A percentile compares a stretch with the other conserved stretches of the same genome.
These are phyloP conservation scores for Chaetothyriales sp. DNA, from an alignment of 2,329 filamentous ascomycete genomes.

Conservation along the genomic window DNA sequence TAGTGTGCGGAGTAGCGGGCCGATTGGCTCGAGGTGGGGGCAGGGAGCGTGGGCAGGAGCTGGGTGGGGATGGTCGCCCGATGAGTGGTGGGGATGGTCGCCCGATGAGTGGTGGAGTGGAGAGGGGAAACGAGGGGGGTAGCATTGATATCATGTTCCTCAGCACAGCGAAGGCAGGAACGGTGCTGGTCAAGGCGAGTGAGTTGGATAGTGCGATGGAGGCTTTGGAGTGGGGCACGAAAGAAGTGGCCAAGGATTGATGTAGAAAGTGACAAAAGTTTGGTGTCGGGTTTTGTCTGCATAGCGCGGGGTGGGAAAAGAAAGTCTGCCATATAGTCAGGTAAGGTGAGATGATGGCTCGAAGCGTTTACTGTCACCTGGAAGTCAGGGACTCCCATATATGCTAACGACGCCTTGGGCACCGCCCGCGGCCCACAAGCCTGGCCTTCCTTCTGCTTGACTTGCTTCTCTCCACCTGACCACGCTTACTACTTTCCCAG, in stretches of 20 bases:
- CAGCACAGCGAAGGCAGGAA: constrained; percentile 75
- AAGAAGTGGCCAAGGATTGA: constrained; percentile 5
- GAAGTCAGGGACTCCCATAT: constrained; percentile 4
- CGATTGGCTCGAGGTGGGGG: constrained; percentile 61
- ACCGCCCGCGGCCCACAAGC: constrained; percentile 17
- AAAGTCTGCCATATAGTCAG: background rate
- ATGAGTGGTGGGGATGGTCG: background rate
- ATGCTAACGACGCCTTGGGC: constrained; percentile 16
- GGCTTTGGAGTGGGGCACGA: constrained; percentile 41
- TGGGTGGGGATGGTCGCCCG: constrained; percentile 13
- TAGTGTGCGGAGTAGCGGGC: constrained; percentile 86
- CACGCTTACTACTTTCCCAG: constrained; percentile 14
- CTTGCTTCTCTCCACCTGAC: constrained; percentile 17
- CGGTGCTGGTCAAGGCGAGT: constrained; percentile 68
- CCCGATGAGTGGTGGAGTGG: background rate
- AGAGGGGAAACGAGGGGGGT: constrained; percentile 12
- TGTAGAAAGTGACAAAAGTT: background rate
- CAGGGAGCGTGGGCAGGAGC: constrained; percentile 29
- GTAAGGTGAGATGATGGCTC: background rate
- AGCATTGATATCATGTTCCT: constrained; percentile 74
- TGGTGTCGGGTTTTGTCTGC: background rate
- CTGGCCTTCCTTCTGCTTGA: constrained; percentile 8
- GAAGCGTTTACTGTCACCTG: background rate
- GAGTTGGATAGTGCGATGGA: constrained; percentile 61
- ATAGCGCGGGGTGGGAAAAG: background rate